Evolutionary conservation across 2,329 filamentous ascomycete genomes (phyloP).

Genomic region (Claviceps quebecensis): DNA sequence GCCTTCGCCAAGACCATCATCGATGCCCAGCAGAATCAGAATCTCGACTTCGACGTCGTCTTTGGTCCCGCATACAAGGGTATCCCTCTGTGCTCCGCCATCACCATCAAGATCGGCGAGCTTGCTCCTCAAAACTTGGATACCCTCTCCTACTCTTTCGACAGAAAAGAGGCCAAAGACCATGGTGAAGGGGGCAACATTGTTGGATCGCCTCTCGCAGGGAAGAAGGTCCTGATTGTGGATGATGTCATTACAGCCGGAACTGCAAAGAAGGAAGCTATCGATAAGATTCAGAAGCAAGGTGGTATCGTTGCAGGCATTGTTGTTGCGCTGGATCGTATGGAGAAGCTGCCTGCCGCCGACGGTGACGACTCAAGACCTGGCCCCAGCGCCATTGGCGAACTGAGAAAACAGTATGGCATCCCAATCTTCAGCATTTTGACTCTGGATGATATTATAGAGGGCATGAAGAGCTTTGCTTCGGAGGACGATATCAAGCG

Average conservation of each 20-base stretch:
- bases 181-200: constrained; percentile 92
- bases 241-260: constrained; percentile 96
- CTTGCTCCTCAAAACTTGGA: constrained; percentile 53
- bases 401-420: constrained; percentile 68
- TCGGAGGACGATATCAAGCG: constrained; percentile 48
- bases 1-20: constrained; percentile 64
- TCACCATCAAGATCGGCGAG: constrained; percentile 60
- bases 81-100: constrained; percentile 73
- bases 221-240: constrained; percentile 76
- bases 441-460: constrained; percentile 71
- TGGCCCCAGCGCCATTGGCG: constrained; percentile 69
- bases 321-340: constrained; percentile 74
- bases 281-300: constrained; percentile 73
- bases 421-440: constrained; percentile 76
- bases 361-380: constrained; percentile 53
- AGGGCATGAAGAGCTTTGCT: constrained; percentile 48
- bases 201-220: constrained; percentile 73
- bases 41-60: constrained; percentile 62
- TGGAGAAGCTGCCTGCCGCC: constrained; percentile 61
- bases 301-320: constrained; percentile 79
- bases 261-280: constrained; percentile 84
- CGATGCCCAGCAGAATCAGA: constrained; percentile 27
- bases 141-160: constrained; percentile 71
- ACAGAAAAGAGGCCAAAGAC: constrained; percentile 91
- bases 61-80: constrained; percentile 97